Evolutionary conservation across 768 basidiomycete species (phyloP).

Genomic region (Artomyces pyxidatus): DNA sequence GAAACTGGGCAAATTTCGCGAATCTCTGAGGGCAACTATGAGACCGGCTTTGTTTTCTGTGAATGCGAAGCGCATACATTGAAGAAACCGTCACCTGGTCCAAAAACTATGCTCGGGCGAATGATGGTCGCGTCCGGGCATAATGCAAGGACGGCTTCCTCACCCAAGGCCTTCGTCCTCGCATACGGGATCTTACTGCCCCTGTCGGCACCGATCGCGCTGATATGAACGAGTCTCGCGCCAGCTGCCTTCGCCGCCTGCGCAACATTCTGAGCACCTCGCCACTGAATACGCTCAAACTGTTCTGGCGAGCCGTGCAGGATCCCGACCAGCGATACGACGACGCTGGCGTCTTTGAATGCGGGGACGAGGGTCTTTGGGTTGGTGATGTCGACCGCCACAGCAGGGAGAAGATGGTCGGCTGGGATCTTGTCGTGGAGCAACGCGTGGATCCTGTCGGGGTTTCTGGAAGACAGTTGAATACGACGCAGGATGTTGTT

Average conservation of each 20-base stretch:
- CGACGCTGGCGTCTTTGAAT: slow-evolving; percentile 45
- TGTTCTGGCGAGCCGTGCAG: slow-evolving; percentile 47
- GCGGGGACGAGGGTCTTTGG: slow-evolving; percentile 36
- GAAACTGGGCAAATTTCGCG: slow-evolving; percentile 44
- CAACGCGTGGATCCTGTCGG: slow-evolving; percentile 30
- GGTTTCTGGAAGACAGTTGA: slow-evolving; percentile 54
- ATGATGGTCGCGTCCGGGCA: slow-evolving; percentile 52
- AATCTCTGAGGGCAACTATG: slow-evolving; percentile 39
- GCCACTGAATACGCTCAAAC: slow-evolving; percentile 56
- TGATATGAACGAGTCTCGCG: slow-evolving; percentile 58
- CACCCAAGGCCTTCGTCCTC: slow-evolving; percentile 57
- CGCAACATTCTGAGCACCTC: slow-evolving; percentile 62
- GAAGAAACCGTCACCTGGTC: slow-evolving; percentile 71
- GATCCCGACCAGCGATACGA: slow-evolving; percentile 65
- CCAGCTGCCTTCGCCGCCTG: slow-evolving; percentile 39
- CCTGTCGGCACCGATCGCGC: slow-evolving; percentile 67
- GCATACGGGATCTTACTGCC: slow-evolving; percentile 49
- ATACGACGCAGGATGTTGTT: slow-evolving; percentile 32
- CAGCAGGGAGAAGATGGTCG: slow-evolving; percentile 35
- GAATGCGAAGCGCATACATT: slow-evolving; percentile 43
- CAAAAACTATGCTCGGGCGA: slow-evolving; percentile 68
- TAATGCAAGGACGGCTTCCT: slow-evolving; percentile 40
- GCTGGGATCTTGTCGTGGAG: slow-evolving; percentile 23
- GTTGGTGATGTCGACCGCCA: slow-evolving; percentile 47
- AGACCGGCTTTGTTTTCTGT: too few species aligned